Evolutionary conservation across 331 rosid species (phyloP), one percentile per base, ranked within the genome.

Genomic region (Quercus lobata): DNA sequence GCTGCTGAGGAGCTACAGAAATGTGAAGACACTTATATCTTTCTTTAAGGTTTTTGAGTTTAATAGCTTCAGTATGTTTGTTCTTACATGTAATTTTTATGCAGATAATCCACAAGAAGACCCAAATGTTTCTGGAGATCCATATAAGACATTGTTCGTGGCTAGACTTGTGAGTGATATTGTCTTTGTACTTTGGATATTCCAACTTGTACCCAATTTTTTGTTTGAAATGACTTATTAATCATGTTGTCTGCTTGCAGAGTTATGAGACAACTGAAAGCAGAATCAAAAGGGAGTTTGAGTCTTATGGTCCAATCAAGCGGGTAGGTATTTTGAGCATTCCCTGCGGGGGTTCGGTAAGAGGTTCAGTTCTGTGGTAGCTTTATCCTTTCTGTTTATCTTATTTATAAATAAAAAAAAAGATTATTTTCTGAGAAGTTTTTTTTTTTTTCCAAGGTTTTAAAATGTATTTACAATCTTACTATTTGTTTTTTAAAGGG

Each of bases 201-300:
- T 72, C 24, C 55, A 34, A 27, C 77, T 65, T 62, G 68, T 21
- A 30, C 15, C 69, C 37, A 21, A 41, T 53, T 25, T 78, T 57
- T 71, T 49, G 21, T 11, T 72, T 55, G 76, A 27, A 57, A 19
- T 77, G 55, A 79, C 81, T 41, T 30, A 85, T 65, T 60, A 61
- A 41, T 79, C 41, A 25, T 15, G 1, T 58, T 57, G 57, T 70
- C 34, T 32, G 25, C 66, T 76, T 61, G 87, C 98, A 96, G 99
- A 96, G 92, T 84, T 96, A 93, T 56, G 98, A 96, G 86, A 88
- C 95, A 76, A 83, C 91, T 76, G 98, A 96, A 85, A 93, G 99
- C 98, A 88, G 93, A 90, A 84, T 96, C 83, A 93, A 90, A 90
- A 93, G 98, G 94, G 99, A 96, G 91, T 92, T 96, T 90, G 99